A percentile compares a stretch with the other conserved stretches of the same genome.
Conservation (phyloP, 208 protist genomes). For the Trypanosoma caninum region DNA sequence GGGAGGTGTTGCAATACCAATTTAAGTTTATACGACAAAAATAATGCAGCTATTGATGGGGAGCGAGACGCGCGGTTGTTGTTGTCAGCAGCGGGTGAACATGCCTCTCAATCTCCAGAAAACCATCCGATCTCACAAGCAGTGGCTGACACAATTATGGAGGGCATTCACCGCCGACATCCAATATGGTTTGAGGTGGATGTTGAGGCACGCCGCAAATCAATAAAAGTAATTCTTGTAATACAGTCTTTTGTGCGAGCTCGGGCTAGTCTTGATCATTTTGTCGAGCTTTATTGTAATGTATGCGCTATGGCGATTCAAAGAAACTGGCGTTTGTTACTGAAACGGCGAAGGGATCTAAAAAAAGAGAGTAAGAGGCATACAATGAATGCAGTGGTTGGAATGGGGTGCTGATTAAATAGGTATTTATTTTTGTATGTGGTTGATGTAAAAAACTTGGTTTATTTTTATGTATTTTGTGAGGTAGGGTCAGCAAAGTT, state of each 20-base stretch:
- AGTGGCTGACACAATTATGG: slow-evolving; percentile 11
- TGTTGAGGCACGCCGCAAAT: slow-evolving; percentile 13
- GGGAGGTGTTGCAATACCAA: too few relatives aligned
- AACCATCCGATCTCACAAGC: slow-evolving; percentile 7
- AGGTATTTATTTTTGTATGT: too few relatives aligned
- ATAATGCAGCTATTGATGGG: too few relatives aligned
- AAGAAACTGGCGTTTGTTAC: slow-evolving; percentile 21
- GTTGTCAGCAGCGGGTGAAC: background rate
- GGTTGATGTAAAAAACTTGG: too few relatives aligned
- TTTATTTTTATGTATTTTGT: too few relatives aligned
- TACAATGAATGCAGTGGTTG: background rate
- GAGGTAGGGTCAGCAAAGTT: too few relatives aligned
- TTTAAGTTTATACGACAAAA: too few relatives aligned
- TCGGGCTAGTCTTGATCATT: slow-evolving; percentile 23
- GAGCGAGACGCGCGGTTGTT: too few relatives aligned
- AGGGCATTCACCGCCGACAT: slow-evolving; percentile 29
- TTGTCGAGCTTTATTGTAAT: slow-evolving; percentile 29
- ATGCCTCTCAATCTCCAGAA: slow-evolving; percentile 5
- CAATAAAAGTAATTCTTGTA: slow-evolving; percentile 18
- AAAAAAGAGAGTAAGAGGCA: background rate
- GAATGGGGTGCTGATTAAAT: background rate
- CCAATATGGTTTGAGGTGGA: slow-evolving; percentile 35
- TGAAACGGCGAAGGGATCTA: slow-evolving; percentile 1
- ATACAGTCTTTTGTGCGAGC: slow-evolving; percentile 35
- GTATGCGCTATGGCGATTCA: slow-evolving; percentile 40